phyloP scores from a whole-genome alignment of 1,284 basidiomycete genomes.

The Ganoderma leucocontextum region DNA sequence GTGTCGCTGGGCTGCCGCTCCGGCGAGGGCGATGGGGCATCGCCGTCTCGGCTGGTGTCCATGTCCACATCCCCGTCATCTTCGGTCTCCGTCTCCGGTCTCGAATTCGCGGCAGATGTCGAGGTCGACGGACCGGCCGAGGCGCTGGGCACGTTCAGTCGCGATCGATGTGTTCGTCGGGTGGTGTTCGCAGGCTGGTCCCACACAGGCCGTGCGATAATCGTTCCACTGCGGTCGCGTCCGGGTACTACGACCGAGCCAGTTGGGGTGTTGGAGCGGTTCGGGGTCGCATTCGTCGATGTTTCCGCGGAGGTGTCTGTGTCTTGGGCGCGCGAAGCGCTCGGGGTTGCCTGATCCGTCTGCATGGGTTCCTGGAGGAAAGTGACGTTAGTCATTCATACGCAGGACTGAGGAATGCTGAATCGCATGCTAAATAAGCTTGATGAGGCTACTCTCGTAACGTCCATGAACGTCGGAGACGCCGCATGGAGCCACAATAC shows the following conservation, averaged over 20 bases:
- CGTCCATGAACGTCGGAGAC: background rate
- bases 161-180: conserved; percentile 43
- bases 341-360: conserved; percentile 34
- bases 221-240: conserved; percentile 78
- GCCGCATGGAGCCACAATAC: background rate
- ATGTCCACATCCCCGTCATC: conserved; percentile 71
- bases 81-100: conserved; percentile 78
- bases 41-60: conserved; percentile 51
- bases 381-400: conserved; percentile 2
- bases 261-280: conserved; percentile 66
- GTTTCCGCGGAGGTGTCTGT: conserved; percentile 66
- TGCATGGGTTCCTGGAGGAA: conserved; percentile 43
- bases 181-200: conserved; percentile 48
- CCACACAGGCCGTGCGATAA: conserved; percentile 73
- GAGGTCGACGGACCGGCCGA: conserved; percentile 55
- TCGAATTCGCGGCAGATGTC: conserved; percentile 63
- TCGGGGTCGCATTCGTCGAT: conserved; percentile 64
- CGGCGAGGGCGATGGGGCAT: conserved; percentile 43
- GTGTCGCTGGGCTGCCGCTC: conserved; percentile 50
- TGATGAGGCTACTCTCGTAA: background rate
- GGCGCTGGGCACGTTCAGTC: conserved; percentile 36
- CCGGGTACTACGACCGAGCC: conserved; percentile 59
- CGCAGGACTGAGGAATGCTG: background rate
- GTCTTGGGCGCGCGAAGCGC: conserved; percentile 51
- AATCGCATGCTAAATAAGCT: background rate